phyloP scores from a whole-genome alignment of 768 basidiomycete species.

The Tulasnella sp. region DNA sequence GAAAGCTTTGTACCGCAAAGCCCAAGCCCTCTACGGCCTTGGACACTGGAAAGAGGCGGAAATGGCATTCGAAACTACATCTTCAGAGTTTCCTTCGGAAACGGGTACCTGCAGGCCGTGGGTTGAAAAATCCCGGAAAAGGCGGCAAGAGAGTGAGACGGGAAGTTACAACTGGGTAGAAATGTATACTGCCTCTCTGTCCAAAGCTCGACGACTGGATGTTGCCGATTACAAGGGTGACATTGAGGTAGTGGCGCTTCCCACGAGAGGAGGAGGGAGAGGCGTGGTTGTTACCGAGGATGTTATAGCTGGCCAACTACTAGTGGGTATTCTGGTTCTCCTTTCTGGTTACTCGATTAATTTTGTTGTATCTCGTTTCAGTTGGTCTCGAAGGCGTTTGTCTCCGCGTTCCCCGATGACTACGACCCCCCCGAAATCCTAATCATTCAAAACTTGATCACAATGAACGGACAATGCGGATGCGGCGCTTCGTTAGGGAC shows the following conservation, averaged over 20 bases:
- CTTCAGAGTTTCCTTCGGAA: constrained; percentile 31
- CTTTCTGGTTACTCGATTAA: neutral
- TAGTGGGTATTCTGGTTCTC: constrained; percentile 37
- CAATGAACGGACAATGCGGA: constrained; percentile 27
- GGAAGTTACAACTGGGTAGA: constrained; percentile 42
- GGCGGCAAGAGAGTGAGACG: constrained; percentile 39
- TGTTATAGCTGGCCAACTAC: constrained; percentile 41
- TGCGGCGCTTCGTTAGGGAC: constrained; percentile 21
- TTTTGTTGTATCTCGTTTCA: neutral
- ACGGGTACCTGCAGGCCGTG: constrained; percentile 22
- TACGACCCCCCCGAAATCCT: constrained; percentile 27
- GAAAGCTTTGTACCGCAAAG: constrained; percentile 42
- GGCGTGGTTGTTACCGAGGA: constrained; percentile 40
- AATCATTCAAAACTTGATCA: constrained; percentile 34
- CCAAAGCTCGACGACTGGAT: constrained; percentile 36
- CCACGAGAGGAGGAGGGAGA: constrained; percentile 41
- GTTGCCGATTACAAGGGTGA: constrained; percentile 42
- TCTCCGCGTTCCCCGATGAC: constrained; percentile 37
- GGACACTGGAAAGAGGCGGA: constrained; percentile 38
- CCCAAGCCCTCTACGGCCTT: constrained; percentile 39
- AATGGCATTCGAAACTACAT: constrained; percentile 14
- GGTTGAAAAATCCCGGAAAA: constrained; percentile 37
- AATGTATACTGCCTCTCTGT: constrained; percentile 37
- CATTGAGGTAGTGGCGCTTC: constrained; percentile 37
- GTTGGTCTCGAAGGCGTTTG: constrained; percentile 43